Base-by-base conservation (phyloP, 176 grass and related monocot genomes). In the Cymbopogon citratus region DNA sequence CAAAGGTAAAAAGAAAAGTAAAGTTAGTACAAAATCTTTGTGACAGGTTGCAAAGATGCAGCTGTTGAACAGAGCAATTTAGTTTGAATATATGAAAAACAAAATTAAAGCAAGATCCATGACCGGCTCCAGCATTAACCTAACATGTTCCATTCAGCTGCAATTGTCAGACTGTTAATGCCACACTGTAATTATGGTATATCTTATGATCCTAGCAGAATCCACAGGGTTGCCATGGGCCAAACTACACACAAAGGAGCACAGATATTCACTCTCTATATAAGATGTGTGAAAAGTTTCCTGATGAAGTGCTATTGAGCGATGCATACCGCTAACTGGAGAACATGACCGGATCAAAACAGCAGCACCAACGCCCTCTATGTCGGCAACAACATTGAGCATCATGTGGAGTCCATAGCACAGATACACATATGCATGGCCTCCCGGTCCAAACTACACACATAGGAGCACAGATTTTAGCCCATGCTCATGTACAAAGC, bases 351-450 rank as follows among this genome's bases (percentile, higher is more conserved):
- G 88, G 78, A 98, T 95, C 82, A 98, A 75, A 62, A 98, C 95
- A 61, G 92, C 95, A 36, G 95, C 88, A 63, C 87, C 95, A 0
- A 90, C 85, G 15, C 95, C 95, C 56, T 98, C 81, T 77, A 84
- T 82, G 57, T 98, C 95, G 3, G 95, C 95, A 18, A 98, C 92
- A 31, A 98, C 62, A 83, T 98, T 95, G 73, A 95, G 95, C 95
- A 98, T 98, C 88, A 95, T 93, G 76, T 95, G 92, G 9, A 95
- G 86, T n/a, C 90, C 95, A 81, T 95, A 98, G 81, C 95, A 95
- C 3, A 98, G 87, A 40, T 95, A 95, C 26, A 98, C 95, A 86
- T 95, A 95, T 0, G 92, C 86, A 89, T 93, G 95, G 56, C 95
- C 95, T 75, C 92, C 92, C 1, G 90, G 88, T 70, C 95, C 95